A percentile compares a stretch with the other conserved stretches of the same genome.
Conservation (phyloP, 2,329 filamentous ascomycete genomes). For the Xylaria hypoxylon region DNA sequence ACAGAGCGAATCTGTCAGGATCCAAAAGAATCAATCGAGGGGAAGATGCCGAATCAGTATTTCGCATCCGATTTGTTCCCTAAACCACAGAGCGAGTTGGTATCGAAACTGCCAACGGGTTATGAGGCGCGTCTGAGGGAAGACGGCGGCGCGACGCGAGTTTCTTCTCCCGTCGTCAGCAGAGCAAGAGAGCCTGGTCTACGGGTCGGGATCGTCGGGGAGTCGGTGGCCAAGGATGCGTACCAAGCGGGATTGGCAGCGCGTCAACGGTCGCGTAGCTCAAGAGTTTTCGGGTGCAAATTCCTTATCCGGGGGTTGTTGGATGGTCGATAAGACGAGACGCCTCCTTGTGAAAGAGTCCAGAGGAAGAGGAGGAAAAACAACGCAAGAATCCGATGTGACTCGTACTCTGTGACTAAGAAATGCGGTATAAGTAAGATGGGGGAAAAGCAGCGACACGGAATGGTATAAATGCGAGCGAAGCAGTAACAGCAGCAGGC, state of each 20-base stretch:
- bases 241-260: slow-evolving; percentile 38
- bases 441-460: slow-evolving; percentile 30
- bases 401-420: slow-evolving; percentile 40
- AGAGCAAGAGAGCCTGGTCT: slow-evolving; percentile 26
- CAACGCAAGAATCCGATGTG: slow-evolving; percentile 38
- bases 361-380: slow-evolving; percentile 33
- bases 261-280: slow-evolving; percentile 41
- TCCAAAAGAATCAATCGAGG: slow-evolving; percentile 44
- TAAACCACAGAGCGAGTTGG: slow-evolving; percentile 23
- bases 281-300: slow-evolving; percentile 11
- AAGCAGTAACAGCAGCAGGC: slow-evolving; percentile 28
- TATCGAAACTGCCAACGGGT: slow-evolving; percentile 16
- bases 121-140: slow-evolving; percentile 8
- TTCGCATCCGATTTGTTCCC: slow-evolving; percentile 45
- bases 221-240: slow-evolving; percentile 35
- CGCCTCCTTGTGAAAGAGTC: slow-evolving; percentile 33
- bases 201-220: slow-evolving; percentile 37
- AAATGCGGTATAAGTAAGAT: slow-evolving; percentile 37
- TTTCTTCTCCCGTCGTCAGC: slow-evolving; percentile 23
- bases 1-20: slow-evolving; percentile 56
- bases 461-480: slow-evolving; percentile 30
- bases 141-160: slow-evolving; percentile 30
- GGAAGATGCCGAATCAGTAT: slow-evolving; percentile 42
- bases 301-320: slow-evolving; percentile 11
- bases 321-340: slow-evolving; percentile 11